Base-by-base conservation (phyloP, 169 alveolate species). In the Cryptosporidium sp. region DNA sequence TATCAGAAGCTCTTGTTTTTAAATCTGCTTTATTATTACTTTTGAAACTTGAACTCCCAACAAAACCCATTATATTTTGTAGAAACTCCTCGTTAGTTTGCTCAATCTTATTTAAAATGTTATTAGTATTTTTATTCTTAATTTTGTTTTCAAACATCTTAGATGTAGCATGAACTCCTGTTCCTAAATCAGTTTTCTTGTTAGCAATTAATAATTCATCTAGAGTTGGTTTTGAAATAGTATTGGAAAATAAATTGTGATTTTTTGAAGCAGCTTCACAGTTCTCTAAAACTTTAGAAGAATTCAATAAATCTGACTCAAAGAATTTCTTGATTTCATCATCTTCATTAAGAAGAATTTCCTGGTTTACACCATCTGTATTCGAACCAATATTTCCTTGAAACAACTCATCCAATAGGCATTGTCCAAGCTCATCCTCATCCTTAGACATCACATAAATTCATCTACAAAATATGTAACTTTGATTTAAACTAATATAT, bases 281-380 rank as follows among this genome's bases (percentile, higher is more conserved):
- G 29, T 9, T 10, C 35, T 26, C 35, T 56, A n/a, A 16, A 56
- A n/a, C 26, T 56, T 56, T 56, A 0, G 67, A 56, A 12, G 4
- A n/a, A 23, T 26, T 56, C 31, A 23, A 26, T 14, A 21, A 21
- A 16, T 65, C 42, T 9, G 31, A 65, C 72, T 65, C 72, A 31
- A 65, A 35, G 26, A 65, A 65, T 37, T 65, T 65, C 31, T 65
- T 65, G 10, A 65, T 65, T 65, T 65, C 72, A 65, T 65, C 72
- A n/a, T 65, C 72, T 33, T 33, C 53, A 35, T 65, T 65, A 26
- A 65, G 12, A 31, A 65, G 14, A 31, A 18, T n/a, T 33, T 65
- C 33, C 14, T 37, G 44, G 53, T 33, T 39, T 2, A 48, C 3
- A 5, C 12, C 26, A 31, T 31, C 23, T 31, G 48, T 65, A 14